A percentile compares a stretch with the other conserved stretches of the same genome.
Evolutionary conservation across 495 filamentous ascomycete genomes (phyloP).

Genomic region (Neurospora sp.): DNA sequence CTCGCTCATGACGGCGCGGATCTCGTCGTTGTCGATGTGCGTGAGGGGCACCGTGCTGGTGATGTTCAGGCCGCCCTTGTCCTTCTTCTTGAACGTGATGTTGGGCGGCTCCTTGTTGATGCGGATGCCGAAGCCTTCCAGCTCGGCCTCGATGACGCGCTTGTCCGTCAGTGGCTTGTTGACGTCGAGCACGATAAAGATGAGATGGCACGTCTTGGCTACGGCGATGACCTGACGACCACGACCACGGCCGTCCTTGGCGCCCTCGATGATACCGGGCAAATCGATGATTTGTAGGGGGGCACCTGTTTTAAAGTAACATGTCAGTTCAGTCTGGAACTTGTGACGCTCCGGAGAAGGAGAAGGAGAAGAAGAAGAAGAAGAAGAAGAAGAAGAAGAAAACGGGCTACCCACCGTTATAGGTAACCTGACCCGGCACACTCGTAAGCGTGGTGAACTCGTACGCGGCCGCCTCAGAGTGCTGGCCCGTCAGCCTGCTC

Average conservation of each 20-base stretch:
- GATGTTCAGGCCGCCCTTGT: slow-evolving; percentile 92
- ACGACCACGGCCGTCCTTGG: slow-evolving; percentile 96
- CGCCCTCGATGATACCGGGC: slow-evolving; percentile 96
- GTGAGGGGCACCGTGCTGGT: slow-evolving; percentile 85
- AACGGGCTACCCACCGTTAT: slow-evolving; percentile 53
- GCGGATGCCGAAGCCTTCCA: slow-evolving; percentile 95
- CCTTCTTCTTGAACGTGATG: slow-evolving; percentile 98
- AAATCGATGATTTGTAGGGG: slow-evolving; percentile 98
- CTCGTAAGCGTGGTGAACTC: slow-evolving; percentile 98
- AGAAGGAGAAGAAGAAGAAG: not conserved
- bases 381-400: not conserved
- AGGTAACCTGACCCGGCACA: slow-evolving; percentile 90
- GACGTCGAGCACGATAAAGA: slow-evolving; percentile 97
- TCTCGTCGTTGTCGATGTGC: slow-evolving; percentile 91
- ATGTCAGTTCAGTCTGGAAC: not conserved
- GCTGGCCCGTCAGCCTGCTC: slow-evolving; percentile 87
- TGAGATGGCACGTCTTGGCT: slow-evolving; percentile 95
- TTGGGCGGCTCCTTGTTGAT: slow-evolving; percentile 97
- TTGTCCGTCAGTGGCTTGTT: slow-evolving; percentile 98
- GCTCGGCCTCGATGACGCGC: slow-evolving; percentile 88
- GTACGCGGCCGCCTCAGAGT: slow-evolving; percentile 94
- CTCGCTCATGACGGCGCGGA: slow-evolving; percentile 93
- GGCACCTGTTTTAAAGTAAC: slow-evolving; percentile 41
- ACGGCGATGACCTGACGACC: slow-evolving; percentile 98
- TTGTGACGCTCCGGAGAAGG: not conserved